Percentiles rank a stretch among this genome's conserved stretches.
Evolutionary conservation across 78 protist species (phyloP).

Genomic region (slime mould (Dictyostelium discoideum)): DNA sequence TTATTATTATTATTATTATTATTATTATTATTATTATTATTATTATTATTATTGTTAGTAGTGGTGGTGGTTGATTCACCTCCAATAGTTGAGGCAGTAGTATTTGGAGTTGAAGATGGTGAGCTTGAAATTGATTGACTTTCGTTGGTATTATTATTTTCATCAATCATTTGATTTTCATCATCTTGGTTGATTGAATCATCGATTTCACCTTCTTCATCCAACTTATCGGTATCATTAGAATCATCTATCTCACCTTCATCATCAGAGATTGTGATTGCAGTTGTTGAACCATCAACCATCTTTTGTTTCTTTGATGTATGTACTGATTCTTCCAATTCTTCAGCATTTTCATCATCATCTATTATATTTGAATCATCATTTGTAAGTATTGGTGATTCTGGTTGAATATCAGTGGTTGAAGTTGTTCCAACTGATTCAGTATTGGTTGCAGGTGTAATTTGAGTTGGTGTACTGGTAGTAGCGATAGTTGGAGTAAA

Average conservation of each 20-base stretch:
- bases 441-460: background rate
- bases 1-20: background rate
- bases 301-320: slow-evolving; percentile 58
- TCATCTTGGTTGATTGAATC: background rate
- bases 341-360: background rate
- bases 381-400: background rate
- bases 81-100: background rate
- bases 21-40: background rate
- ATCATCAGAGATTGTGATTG: slow-evolving; percentile 12
- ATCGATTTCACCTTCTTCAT: slow-evolving; percentile 31
- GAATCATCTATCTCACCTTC: slow-evolving; percentile 18
- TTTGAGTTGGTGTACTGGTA: background rate
- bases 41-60: background rate
- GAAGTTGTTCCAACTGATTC: background rate
- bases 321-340: slow-evolving; percentile 11
- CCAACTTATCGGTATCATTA: background rate
- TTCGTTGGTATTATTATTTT: background rate
- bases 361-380: background rate
- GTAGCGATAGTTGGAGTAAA: background rate
- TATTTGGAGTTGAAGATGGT: background rate
- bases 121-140: background rate
- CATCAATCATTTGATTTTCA: background rate
- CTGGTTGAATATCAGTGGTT: background rate
- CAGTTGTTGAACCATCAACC: slow-evolving; percentile 12
- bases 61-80: background rate